These are phyloP conservation scores for Epichloe sp. DNA, from an alignment of 2,329 filamentous ascomycete genomes.

Conservation along the genomic window DNA sequence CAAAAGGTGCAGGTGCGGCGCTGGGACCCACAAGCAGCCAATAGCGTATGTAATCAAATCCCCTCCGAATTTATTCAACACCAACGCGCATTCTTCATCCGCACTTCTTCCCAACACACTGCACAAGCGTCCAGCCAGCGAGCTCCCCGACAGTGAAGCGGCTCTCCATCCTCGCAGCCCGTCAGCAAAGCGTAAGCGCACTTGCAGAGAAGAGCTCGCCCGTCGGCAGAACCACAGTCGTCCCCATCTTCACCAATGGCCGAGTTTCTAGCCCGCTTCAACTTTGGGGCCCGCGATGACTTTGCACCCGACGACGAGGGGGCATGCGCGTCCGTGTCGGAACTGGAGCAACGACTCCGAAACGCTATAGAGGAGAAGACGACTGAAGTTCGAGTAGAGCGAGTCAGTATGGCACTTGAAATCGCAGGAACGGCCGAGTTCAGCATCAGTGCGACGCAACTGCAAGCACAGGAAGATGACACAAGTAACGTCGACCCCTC, in stretches of 20 bases:
- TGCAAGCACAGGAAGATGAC: slow-evolving; percentile 21
- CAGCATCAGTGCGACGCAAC: slow-evolving; percentile 23
- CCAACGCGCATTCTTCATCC: neutral
- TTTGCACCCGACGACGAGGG: slow-evolving; percentile 10
- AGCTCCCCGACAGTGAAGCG: neutral
- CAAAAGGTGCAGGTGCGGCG: too few species aligned
- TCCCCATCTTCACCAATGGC: slow-evolving; percentile 14
- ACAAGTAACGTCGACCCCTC: slow-evolving; percentile 22
- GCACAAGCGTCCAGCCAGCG: neutral
- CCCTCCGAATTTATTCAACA: neutral
- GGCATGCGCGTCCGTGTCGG: slow-evolving; percentile 24
- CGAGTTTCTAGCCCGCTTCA: slow-evolving; percentile 26
- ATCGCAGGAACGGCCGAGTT: slow-evolving; percentile 32
- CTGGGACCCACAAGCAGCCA: too few species aligned
- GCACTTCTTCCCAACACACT: neutral
- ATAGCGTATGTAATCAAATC: neutral
- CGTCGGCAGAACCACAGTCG: neutral
- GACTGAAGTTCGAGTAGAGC: slow-evolving; percentile 35
- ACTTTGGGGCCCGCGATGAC: slow-evolving; percentile 14
- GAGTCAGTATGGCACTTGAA: slow-evolving; percentile 33
- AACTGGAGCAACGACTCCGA: slow-evolving; percentile 33
- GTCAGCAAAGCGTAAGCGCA: neutral
- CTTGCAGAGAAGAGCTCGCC: neutral
- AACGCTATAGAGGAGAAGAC: slow-evolving; percentile 27
- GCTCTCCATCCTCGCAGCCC: neutral